phyloP scores from a whole-genome alignment of 2,329 filamentous ascomycete genomes.

The Plenodomus biglobosus region DNA sequence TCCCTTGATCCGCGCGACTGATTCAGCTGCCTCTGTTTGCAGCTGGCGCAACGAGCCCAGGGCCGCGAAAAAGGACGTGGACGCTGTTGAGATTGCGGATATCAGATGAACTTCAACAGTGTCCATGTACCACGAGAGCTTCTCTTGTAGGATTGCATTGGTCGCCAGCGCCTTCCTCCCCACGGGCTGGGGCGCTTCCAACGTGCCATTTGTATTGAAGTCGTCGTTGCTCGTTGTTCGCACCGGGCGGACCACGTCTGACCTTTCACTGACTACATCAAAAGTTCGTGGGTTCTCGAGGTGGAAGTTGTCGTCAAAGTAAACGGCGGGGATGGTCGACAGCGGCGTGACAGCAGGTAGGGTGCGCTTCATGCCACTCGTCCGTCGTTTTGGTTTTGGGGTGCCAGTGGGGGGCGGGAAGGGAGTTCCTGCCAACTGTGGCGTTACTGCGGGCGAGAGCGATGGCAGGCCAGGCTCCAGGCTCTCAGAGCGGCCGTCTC shows the following conservation, averaged over 20 bases:
- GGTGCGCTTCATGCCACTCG: constrained; percentile 59
- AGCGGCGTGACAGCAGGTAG: constrained; percentile 77
- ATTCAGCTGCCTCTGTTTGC: constrained; percentile 88
- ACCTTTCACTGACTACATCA: constrained; percentile 92
- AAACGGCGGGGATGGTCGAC: constrained; percentile 88
- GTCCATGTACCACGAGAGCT: constrained; percentile 99
- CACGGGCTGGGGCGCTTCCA: constrained; percentile 56
- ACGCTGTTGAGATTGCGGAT: constrained; percentile 92
- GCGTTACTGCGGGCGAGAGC: constrained; percentile 35
- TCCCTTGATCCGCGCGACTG: constrained; percentile 80
- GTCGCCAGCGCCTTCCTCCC: constrained; percentile 85
- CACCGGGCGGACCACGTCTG: constrained; percentile 82
- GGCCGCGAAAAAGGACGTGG: constrained; percentile 93
- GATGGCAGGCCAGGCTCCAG: constrained; percentile 47
- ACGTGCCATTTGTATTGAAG: constrained; percentile 60
- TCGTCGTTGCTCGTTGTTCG: constrained; percentile 52
- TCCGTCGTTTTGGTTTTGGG: constrained; percentile 53
- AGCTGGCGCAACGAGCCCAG: constrained; percentile 87
- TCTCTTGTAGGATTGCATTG: constrained; percentile 96
- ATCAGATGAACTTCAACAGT: constrained; percentile 97
- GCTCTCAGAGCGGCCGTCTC: constrained; percentile 54
- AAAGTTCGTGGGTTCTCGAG: constrained; percentile 95
- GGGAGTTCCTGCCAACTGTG: constrained; percentile 46
- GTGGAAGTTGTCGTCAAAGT: constrained; percentile 93
- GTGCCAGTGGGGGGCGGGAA: constrained; percentile 53